These are phyloP conservation scores for Nicotiana otophora DNA, from an alignment of 257 asterid genomes.

Conservation along the genomic window DNA sequence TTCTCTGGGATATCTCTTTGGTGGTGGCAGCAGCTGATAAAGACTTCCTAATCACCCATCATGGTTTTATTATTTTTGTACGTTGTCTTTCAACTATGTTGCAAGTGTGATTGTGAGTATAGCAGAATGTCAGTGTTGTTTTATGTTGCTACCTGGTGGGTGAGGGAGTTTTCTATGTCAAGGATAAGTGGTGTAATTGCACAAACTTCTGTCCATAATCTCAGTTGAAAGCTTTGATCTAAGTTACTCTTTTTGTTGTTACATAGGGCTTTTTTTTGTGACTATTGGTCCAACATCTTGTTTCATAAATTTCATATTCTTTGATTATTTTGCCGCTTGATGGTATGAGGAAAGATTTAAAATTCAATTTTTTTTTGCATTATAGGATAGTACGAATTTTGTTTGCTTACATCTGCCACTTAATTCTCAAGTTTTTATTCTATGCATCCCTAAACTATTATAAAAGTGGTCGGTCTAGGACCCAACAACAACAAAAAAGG, in stretches of 20 bases:
- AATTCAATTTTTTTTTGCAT: neutral
- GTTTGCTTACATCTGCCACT: too few species aligned
- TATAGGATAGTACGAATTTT: neutral
- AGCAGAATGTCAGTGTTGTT: neutral
- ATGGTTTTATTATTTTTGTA: neutral
- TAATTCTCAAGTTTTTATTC: too few species aligned
- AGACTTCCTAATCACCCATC: neutral
- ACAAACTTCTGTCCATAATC: neutral
- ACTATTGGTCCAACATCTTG: neutral
- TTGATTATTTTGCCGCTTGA: neutral
- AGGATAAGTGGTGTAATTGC: neutral
- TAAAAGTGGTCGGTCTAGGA: too few species aligned
- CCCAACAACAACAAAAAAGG: too few species aligned
- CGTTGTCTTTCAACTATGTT: neutral
- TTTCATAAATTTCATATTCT: neutral
- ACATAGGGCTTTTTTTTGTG: neutral
- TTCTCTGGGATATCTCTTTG: constrained; percentile 7
- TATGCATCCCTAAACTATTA: too few species aligned
- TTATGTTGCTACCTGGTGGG: neutral
- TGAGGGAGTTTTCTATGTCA: neutral
- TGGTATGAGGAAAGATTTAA: too few species aligned
- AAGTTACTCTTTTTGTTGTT: neutral
- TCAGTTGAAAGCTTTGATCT: neutral
- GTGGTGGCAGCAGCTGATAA: constrained; percentile 8
- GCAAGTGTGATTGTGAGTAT: neutral